Conservation (phyloP, 73 alveolate species). For the Paramecium sonneborni region DNA sequence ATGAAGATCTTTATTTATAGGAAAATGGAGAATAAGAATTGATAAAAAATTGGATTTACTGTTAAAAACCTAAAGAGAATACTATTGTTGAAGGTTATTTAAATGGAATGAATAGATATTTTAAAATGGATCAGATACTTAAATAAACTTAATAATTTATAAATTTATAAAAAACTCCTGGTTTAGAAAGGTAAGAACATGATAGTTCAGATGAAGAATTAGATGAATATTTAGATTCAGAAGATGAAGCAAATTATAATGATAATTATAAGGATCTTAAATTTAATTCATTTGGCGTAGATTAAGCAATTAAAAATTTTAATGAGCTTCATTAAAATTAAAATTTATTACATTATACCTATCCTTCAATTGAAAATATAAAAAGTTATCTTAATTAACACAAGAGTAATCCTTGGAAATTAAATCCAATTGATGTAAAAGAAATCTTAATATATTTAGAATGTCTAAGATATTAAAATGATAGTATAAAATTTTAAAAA, state of each 20-base stretch:
- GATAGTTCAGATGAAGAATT: not conserved
- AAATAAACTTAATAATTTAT: not conserved
- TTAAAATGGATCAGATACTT: not conserved
- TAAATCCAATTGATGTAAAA: not conserved
- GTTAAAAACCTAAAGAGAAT: not conserved
- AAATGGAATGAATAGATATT: not conserved
- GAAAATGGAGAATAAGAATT: not conserved
- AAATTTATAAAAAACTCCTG: not conserved
- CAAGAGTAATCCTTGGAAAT: not conserved
- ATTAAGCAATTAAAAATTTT: not conserved
- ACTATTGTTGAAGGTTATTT: not conserved
- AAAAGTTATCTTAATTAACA: not conserved
- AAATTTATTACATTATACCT: not conserved
- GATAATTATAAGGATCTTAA: not conserved
- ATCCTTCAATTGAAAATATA: not conserved
- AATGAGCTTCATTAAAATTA: not conserved
- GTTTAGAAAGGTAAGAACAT: not conserved
- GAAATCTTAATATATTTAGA: not conserved
- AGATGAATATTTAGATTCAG: slow-evolving; percentile 10
- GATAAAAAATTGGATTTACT: not conserved
- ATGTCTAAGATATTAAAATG: not conserved
- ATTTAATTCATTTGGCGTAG: not conserved
- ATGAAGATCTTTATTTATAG: too few relatives aligned
- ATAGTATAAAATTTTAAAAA: not conserved
- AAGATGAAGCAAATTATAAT: not conserved